Conservation (phyloP, 2,329 filamentous ascomycete species). For the Fusarium pseudograminearum region DNA sequence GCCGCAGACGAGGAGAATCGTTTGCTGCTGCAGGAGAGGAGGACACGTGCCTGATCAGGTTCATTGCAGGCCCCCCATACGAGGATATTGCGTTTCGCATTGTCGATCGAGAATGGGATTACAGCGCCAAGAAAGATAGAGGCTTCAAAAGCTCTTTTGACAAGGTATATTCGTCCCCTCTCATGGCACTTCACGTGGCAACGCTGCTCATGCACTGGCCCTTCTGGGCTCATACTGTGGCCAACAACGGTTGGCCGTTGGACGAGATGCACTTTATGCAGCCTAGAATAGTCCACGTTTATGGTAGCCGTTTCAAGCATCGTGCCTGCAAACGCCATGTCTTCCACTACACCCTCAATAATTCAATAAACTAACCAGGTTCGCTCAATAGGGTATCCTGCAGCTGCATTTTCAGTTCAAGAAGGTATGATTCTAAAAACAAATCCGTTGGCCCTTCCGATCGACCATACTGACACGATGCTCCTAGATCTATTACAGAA, state of each 20-base stretch:
- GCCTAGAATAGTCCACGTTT: constrained; percentile 23
- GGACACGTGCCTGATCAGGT: constrained; percentile 95
- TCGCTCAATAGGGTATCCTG: constrained; percentile 78
- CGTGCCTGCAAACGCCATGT: constrained; percentile 11
- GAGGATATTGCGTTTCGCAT: constrained; percentile 97
- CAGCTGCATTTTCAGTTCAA: constrained; percentile 99
- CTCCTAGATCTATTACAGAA: constrained; percentile 67
- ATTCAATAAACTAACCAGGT: constrained; percentile 36
- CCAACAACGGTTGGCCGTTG: constrained; percentile 7
- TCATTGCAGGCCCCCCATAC: constrained; percentile 94
- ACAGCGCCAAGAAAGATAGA: constrained; percentile 92
- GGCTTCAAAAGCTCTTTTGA: constrained; percentile 98
- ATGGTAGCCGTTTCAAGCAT: constrained; percentile 21
- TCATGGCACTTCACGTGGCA: constrained; percentile 33
- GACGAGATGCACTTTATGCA: constrained; percentile 27
- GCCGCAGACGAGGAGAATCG: constrained; percentile 88
- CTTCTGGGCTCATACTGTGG: constrained; percentile 18
- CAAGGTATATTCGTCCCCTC: constrained; percentile 73
- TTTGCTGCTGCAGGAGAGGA: constrained; percentile 95
- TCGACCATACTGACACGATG: constrained; percentile 42
- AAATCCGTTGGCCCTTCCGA: constrained; percentile 5
- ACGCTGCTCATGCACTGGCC: constrained; percentile 30
- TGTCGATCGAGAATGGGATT: constrained; percentile 99
- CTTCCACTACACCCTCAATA: constrained; percentile 19
- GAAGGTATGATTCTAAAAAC: constrained; percentile 71